Evolutionary conservation across 805 yeast species (phyloP).

Genomic region (Saccharomycopsis oosterbeekiorum): DNA sequence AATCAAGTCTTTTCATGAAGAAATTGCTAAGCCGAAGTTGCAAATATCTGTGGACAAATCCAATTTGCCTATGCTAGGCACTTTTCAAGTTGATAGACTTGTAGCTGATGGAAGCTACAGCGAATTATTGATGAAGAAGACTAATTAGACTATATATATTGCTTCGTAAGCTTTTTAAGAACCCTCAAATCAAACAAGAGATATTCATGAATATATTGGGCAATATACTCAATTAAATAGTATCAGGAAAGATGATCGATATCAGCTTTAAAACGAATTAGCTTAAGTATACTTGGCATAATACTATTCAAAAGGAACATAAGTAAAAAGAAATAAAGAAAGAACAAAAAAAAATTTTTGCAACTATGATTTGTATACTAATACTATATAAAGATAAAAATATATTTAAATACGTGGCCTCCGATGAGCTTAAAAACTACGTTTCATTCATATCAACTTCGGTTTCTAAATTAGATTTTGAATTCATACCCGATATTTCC

Average conservation of each 20-base stretch:
- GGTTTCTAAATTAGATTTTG: constrained; percentile 16
- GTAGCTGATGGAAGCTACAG: constrained; percentile 4
- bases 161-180: neutral
- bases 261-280: too few species aligned
- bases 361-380: neutral
- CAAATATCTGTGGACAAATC: neutral
- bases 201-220: too few species aligned
- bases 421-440: neutral
- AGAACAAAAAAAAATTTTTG: neutral
- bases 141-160: neutral
- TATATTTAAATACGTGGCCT: too few species aligned
- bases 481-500: constrained; percentile 16
- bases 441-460: constrained; percentile 10
- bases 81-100: constrained; percentile 1
- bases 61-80: neutral
- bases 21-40: neutral
- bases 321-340: neutral
- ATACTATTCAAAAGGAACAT: neutral
- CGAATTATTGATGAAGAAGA: constrained; percentile 1
- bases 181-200: neutral
- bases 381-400: neutral
- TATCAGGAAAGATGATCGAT: too few species aligned
- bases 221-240: too few species aligned
- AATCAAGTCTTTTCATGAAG: constrained; percentile 28
- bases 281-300: too few species aligned